Conservation (phyloP, 306 rosid genomes). For the Dryas drummondii region DNA sequence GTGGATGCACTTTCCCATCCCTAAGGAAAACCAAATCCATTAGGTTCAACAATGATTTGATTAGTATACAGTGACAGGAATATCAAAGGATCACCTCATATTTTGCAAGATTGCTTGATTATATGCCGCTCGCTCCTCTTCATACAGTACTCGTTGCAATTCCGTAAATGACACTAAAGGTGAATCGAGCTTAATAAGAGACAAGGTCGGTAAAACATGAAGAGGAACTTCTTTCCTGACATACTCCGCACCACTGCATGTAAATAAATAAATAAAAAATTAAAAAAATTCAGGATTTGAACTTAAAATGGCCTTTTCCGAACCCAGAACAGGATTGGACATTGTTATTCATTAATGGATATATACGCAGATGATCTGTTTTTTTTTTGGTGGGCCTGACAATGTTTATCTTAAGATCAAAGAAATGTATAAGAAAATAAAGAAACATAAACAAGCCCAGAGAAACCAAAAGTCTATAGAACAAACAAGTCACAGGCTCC, state of each 20-base stretch:
- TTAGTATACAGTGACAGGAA: constrained; percentile 10
- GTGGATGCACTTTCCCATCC: constrained; percentile 91
- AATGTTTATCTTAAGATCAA: background rate
- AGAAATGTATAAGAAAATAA: background rate
- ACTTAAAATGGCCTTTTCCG: constrained; percentile 19
- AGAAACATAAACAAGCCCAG: background rate
- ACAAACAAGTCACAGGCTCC: background rate
- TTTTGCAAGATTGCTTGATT: constrained; percentile 80
- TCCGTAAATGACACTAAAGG: constrained; percentile 76
- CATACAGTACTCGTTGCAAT: constrained; percentile 79
- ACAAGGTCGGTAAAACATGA: constrained; percentile 62
- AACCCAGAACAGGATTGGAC: constrained; percentile 17
- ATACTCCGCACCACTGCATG: constrained; percentile 83
- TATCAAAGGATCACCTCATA: constrained; percentile 58
- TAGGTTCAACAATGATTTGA: constrained; percentile 16
- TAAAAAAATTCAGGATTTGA: constrained; percentile 20
- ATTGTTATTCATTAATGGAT: constrained; percentile 5
- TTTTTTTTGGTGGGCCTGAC: background rate
- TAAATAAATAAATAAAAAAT: constrained; percentile 25
- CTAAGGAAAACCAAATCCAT: constrained; percentile 39
- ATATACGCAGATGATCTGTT: background rate
- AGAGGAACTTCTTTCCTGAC: constrained; percentile 93
- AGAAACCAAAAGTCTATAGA: background rate
- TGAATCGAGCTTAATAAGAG: constrained; percentile 66
- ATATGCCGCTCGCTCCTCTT: constrained; percentile 93